Conservation (phyloP, 1,139 yeast species). For the Diutina pseudorugosa region DNA sequence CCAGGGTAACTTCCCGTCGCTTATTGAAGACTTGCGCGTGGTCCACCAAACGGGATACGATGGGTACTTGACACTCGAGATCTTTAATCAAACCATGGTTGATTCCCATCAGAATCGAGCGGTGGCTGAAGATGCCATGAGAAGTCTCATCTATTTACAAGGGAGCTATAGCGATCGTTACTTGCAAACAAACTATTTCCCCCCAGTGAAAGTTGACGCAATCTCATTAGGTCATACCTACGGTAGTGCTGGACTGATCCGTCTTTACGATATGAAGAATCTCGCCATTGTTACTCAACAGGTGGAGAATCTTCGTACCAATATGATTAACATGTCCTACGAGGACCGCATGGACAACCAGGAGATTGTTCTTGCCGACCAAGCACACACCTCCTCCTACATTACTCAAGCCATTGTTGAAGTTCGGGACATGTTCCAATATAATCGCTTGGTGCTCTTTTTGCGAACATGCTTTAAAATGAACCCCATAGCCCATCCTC, state of each 20-base stretch:
- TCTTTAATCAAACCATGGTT: constrained; percentile 5
- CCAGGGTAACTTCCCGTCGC: constrained; percentile 4
- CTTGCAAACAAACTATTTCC: not conserved
- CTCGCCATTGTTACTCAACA: not conserved
- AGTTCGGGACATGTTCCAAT: constrained; percentile 1
- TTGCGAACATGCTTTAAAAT: constrained; percentile 4
- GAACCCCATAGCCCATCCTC: not conserved
- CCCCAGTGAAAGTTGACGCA: not conserved
- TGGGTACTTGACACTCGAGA: constrained; percentile 6
- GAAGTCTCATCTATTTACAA: constrained; percentile 5
- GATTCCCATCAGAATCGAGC: constrained; percentile 4
- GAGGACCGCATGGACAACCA: constrained; percentile 2
- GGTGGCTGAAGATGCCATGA: constrained; percentile 5
- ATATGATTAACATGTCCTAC: not conserved
- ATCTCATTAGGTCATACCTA: not conserved
- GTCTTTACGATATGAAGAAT: constrained; percentile 1
- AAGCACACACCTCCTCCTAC: not conserved
- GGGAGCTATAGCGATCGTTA: not conserved
- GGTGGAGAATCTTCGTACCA: not conserved
- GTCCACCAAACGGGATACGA: constrained; percentile 4
- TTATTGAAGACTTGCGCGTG: not conserved
- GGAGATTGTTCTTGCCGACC: not conserved
- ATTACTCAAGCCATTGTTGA: not conserved
- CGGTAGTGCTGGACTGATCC: not conserved
- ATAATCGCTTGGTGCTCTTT: constrained; percentile 4